These are phyloP conservation scores for Acorus gramineus DNA, from an alignment of 106 monocot species.

Conservation along the genomic window DNA sequence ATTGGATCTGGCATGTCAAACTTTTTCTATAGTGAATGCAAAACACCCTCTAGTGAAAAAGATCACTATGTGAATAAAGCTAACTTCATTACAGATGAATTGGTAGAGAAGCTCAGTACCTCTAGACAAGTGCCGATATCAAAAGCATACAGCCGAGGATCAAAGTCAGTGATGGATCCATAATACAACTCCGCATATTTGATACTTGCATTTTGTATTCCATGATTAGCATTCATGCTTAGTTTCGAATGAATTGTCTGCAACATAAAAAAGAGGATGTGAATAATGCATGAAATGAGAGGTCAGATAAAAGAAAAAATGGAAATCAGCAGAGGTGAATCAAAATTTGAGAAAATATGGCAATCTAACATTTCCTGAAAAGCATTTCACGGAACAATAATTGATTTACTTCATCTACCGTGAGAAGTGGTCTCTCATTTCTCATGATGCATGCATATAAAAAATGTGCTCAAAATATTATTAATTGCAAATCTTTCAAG, in stretches of 20 bases:
- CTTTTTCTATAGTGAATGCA: too few species aligned
- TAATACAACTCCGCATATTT: slow-evolving; percentile 66
- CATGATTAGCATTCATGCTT: slow-evolving; percentile 14
- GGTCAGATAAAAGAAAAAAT: not conserved
- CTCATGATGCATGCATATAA: not conserved
- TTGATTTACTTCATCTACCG: too few species aligned
- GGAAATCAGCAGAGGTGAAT: not conserved
- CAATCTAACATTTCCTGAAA: not conserved
- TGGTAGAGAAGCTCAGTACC: slow-evolving; percentile 25
- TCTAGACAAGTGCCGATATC: slow-evolving; percentile 95
- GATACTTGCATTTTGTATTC: slow-evolving; percentile 22
- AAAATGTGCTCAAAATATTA: not conserved
- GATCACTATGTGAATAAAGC: not conserved
- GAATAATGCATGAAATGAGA: not conserved
- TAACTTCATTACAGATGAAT: not conserved
- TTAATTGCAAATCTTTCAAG: not conserved
- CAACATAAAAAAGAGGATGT: slow-evolving; percentile 4
- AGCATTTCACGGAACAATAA: too few species aligned
- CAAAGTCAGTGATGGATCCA: slow-evolving; percentile 87
- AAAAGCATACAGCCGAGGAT: slow-evolving; percentile 58
- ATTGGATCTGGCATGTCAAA: too few species aligned
- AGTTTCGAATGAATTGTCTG: slow-evolving; percentile 88
- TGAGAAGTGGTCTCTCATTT: too few species aligned
- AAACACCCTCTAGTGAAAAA: too few species aligned
- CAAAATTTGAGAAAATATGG: not conserved